Evolutionary conservation across 208 protist genomes (phyloP).

Genomic region (Tetramitus jugosus): DNA sequence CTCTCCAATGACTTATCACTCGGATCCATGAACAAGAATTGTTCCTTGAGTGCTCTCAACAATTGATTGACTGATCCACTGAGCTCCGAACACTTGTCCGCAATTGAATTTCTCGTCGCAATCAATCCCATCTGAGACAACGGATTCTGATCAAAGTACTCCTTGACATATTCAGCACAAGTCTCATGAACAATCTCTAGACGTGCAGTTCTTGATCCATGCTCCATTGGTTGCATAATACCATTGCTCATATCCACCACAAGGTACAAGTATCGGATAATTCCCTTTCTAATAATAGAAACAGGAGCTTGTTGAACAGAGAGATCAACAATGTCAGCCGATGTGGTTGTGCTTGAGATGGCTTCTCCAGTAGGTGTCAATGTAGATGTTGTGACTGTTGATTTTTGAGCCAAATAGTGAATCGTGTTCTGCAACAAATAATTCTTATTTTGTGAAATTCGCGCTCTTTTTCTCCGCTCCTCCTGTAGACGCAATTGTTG

Average conservation of each 20-base stretch:
- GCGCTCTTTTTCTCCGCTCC: too few species aligned
- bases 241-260: conserved; percentile 43
- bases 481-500: too few species aligned
- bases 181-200: conserved; percentile 25
- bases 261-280: conserved; percentile 49
- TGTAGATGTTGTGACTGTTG: background rate
- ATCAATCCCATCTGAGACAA: conserved; percentile 63
- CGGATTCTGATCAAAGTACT: conserved; percentile 75
- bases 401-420: background rate
- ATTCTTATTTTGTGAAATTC: too few species aligned
- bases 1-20: background rate
- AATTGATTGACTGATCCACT: conserved; percentile 35
- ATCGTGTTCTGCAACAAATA: background rate
- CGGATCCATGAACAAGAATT: conserved; percentile 1
- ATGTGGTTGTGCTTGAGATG: background rate
- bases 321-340: background rate
- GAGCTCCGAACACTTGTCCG: conserved; percentile 55
- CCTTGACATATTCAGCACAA: conserved; percentile 39
- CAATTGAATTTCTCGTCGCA: conserved; percentile 42
- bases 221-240: conserved; percentile 21
- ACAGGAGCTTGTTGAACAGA: background rate
- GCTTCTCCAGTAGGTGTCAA: background rate
- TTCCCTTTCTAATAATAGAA: conserved; percentile 33
- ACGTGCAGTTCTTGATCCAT: conserved; percentile 45
- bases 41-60: conserved; percentile 30